phyloP scores from a whole-genome alignment of 148 eudicot species.

The Silene latifolia region DNA sequence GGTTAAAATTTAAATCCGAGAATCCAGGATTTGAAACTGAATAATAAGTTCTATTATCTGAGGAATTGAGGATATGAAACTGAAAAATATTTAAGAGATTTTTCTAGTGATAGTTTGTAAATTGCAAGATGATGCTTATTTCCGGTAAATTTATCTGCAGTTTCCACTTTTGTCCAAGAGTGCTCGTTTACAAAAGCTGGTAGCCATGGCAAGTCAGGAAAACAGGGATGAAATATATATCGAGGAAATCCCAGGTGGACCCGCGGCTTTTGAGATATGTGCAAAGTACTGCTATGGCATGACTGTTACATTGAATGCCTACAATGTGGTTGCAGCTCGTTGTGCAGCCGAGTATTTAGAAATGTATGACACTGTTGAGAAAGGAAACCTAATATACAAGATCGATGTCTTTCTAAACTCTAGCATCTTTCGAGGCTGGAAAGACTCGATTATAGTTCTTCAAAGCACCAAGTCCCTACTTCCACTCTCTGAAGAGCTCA shows the following conservation, averaged over 20 bases:
- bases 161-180: conserved; percentile 89
- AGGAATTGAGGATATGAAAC: too few relatives aligned
- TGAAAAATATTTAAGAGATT: too few relatives aligned
- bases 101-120: too few relatives aligned
- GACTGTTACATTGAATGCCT: conserved; percentile 79
- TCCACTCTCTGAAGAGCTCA: conserved; percentile 79
- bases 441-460: conserved; percentile 88
- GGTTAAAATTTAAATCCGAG: too few relatives aligned
- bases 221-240: conserved; percentile 57
- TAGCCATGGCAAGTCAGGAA: conserved; percentile 49
- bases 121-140: conserved; percentile 1
- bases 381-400: conserved; percentile 81
- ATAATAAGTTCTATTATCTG: too few relatives aligned
- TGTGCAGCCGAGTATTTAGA: conserved; percentile 92
- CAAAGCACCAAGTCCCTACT: conserved; percentile 67
- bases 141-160: conserved; percentile 28
- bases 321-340: conserved; percentile 79
- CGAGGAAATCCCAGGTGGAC: conserved; percentile 82
- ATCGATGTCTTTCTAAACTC: conserved; percentile 78
- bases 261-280: conserved; percentile 77
- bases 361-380: conserved; percentile 72
- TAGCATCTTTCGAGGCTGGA: conserved; percentile 84
- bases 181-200: conserved; percentile 68
- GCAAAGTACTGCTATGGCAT: conserved; percentile 89
- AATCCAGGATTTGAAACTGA: too few relatives aligned